Base-by-base conservation (phyloP, 306 rosid species). In the Medicago lupulina region DNA sequence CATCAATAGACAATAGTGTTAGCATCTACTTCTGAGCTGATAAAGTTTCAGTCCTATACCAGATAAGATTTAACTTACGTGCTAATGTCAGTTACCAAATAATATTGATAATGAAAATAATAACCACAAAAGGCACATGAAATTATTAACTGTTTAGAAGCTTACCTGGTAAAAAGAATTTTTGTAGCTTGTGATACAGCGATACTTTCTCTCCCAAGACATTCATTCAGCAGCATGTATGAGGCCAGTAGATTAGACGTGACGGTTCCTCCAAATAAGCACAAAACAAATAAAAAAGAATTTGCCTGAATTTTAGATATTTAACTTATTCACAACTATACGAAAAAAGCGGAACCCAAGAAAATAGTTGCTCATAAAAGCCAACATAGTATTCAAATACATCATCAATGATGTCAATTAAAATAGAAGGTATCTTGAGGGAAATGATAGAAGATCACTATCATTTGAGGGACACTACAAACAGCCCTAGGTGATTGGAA, bases 151-250 rank as follows among this genome's bases (percentile, higher is more conserved):
- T 43, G 59, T 1, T 43, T 58, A 46, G 38, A 74, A 73, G 58
- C 76, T 69, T 25, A 58, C 75, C 59, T 41, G 43, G 53, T 63
- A 55, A 55, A 74, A 18, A 67, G 58, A 67, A 40, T 34, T 73
- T 53, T 25, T 59, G 28, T 67, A 18, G 43, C 53, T 67, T 57
- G 55, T 43, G 40, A 71, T 18, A 43, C 34, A 55, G 1, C 7
- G 10, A 21, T 44, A 9, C 71, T n/a, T 55, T 28, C 76, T 21
- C 76, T 60, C 46, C 18, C 10, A 21, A 47, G 70, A 47, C 25
- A 80, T 67, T 51, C 67, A 41, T 67, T 51, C 67, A 53, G 40
- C 67, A 63, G 36, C 36, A 63, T 17, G 38, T 19, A 46, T 39
- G 21, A 36, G 46, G 36, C 21, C 46, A 14, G 63, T 40, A 61